phyloP scores from a whole-genome alignment of 2,329 filamentous ascomycete genomes.

The Trichoderma oligosporum region DNA sequence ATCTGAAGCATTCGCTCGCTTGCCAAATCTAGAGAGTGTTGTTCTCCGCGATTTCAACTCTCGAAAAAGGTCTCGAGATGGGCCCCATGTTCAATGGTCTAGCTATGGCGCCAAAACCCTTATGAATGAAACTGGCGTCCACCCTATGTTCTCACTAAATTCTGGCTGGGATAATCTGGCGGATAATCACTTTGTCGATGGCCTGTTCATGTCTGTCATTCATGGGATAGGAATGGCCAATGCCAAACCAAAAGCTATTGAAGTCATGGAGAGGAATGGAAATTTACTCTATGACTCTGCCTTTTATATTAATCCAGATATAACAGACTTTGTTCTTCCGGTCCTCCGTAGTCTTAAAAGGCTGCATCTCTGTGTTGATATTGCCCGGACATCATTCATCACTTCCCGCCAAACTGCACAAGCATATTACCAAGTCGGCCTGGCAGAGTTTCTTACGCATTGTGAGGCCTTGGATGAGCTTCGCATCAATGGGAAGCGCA shows the following conservation, averaged over 20 bases:
- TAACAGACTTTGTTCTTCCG: conserved; percentile 35
- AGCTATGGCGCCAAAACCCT: conserved; percentile 51
- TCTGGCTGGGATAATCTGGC: neutral
- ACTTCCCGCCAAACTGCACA: too few species aligned
- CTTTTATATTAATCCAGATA: conserved; percentile 37
- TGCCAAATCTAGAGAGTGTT: conserved; percentile 53
- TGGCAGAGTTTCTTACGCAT: conserved; percentile 22
- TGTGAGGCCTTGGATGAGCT: conserved; percentile 3
- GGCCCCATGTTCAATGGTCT: conserved; percentile 41
- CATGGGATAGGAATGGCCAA: conserved; percentile 41
- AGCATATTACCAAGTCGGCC: conserved; percentile 14
- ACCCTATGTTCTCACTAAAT: conserved; percentile 14
- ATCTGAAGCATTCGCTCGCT: conserved; percentile 50
- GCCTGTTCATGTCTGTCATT: conserved; percentile 41
- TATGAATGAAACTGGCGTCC: conserved; percentile 32
- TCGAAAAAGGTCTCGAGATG: conserved; percentile 47
- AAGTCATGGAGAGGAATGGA: conserved; percentile 42
- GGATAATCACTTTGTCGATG: conserved; percentile 27
- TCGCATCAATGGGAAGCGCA: conserved; percentile 22
- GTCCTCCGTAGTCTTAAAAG: conserved; percentile 45
- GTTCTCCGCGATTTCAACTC: conserved; percentile 59
- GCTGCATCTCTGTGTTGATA: conserved; percentile 35
- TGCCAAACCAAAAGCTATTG: conserved; percentile 41
- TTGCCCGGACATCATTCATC: neutral
- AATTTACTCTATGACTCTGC: conserved; percentile 37